Conservation (phyloP, 2,329 filamentous ascomycete genomes). For the Ceratocystis huliohia region DNA sequence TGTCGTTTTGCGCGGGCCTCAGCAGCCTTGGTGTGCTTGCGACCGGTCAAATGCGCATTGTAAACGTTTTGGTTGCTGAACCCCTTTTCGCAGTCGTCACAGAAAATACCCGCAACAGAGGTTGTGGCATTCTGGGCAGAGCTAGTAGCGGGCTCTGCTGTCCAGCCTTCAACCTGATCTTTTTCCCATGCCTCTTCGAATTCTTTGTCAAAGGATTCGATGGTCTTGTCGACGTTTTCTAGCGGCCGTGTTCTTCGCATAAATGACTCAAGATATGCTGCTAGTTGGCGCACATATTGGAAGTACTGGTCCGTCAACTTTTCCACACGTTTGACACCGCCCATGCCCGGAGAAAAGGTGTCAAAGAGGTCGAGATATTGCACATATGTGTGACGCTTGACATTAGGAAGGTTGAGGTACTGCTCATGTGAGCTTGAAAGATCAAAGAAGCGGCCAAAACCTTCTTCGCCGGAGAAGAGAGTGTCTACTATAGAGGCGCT, state of each 20-base stretch:
- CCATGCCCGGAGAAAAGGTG: slow-evolving; percentile 60
- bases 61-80: slow-evolving; percentile 95
- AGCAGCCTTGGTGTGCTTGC: slow-evolving; percentile 83
- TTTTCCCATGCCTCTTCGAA: slow-evolving; percentile 75
- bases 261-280: slow-evolving; percentile 76
- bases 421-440: slow-evolving; percentile 71
- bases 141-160: slow-evolving; percentile 38
- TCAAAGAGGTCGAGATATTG: slow-evolving; percentile 92
- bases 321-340: slow-evolving; percentile 62
- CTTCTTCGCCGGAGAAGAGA: slow-evolving; percentile 93
- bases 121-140: slow-evolving; percentile 24
- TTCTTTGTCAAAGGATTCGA: slow-evolving; percentile 64
- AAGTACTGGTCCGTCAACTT: slow-evolving; percentile 93
- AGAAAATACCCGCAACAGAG: slow-evolving; percentile 62
- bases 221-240: slow-evolving; percentile 70
- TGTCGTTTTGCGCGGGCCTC: slow-evolving; percentile 46
- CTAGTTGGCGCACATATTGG: slow-evolving; percentile 68
- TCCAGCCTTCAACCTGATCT: slow-evolving; percentile 70
- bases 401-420: slow-evolving; percentile 77
- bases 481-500: slow-evolving; percentile 58
- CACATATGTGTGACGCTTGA: slow-evolving; percentile 76
- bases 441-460: slow-evolving; percentile 85
- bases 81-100: slow-evolving; percentile 80
- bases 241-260: slow-evolving; percentile 73
- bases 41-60: slow-evolving; percentile 73